Percentiles rank a stretch among this genome's conserved stretches.
Conservation (phyloP, 2,329 filamentous ascomycete species). For the Polytolypa hystricis region DNA sequence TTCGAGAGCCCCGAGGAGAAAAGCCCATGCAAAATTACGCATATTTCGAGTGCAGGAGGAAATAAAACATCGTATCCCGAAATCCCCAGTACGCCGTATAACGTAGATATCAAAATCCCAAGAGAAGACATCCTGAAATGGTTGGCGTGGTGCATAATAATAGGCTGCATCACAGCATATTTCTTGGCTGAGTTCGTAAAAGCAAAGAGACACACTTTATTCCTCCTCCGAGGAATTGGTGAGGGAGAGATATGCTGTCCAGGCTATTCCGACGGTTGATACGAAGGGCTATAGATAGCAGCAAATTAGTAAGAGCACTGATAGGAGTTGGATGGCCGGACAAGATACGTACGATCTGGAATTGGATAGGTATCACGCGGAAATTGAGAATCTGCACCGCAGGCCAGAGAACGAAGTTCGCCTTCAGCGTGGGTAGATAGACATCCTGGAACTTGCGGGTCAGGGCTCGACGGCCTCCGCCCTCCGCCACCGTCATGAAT, state of each 20-base stretch:
- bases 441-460: conserved; percentile 81
- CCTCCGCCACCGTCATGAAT: conserved; percentile 92
- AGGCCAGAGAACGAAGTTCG: conserved; percentile 92
- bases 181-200: no score
- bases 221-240: conserved; percentile 70
- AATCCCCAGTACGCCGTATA: no score
- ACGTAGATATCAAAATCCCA: no score
- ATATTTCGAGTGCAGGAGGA: no score
- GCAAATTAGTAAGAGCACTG: conserved; percentile 1
- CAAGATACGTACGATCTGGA: conserved; percentile 68
- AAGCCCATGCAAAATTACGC: no score
- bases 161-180: no score
- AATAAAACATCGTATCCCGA: no score
- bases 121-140: no score
- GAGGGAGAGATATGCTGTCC: conserved; percentile 86
- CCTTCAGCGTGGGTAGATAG: conserved; percentile 86
- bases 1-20: no score
- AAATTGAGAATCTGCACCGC: conserved; percentile 96
- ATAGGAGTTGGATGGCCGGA: conserved; percentile 1
- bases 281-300: conserved; percentile 63
- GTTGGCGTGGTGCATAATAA: no score
- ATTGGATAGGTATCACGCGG: conserved; percentile 84
- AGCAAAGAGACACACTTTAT: no score
- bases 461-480: conserved; percentile 71
- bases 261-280: conserved; percentile 82